Conservation (phyloP, 2,329 filamentous ascomycete genomes). For the Colletotrichum abscissum region DNA sequence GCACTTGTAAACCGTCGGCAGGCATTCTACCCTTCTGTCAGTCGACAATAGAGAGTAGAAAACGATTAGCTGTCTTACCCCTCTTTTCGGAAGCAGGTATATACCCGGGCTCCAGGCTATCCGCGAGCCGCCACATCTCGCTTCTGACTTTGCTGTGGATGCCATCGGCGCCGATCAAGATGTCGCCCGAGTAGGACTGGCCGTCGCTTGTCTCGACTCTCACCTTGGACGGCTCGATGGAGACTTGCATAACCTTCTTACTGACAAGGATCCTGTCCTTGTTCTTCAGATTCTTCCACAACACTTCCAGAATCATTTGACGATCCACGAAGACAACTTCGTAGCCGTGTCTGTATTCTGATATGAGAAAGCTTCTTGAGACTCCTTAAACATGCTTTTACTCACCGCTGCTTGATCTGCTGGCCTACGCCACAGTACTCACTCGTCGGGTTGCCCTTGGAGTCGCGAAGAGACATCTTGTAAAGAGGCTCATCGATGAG, state of each 20-base stretch:
- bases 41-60: neutral
- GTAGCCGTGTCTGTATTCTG: constrained; percentile 41
- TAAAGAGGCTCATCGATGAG: constrained; percentile 10
- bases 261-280: constrained; percentile 38
- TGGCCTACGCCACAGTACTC: neutral
- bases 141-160: constrained; percentile 50
- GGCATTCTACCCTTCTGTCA: neutral
- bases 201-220: constrained; percentile 5
- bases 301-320: constrained; percentile 44
- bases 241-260: neutral
- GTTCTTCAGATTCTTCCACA: constrained; percentile 47
- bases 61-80: constrained; percentile 34
- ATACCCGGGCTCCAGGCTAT: constrained; percentile 39
- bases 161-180: constrained; percentile 49
- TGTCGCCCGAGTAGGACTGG: constrained; percentile 6
- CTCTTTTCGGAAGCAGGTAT: constrained; percentile 37
- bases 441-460: neutral
- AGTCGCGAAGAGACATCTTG: neutral
- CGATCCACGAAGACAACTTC: constrained; percentile 48
- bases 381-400: neutral
- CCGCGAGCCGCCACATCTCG: constrained; percentile 42
- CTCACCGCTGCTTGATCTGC: constrained; percentile 1
- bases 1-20: constrained; percentile 43
- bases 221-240: neutral
- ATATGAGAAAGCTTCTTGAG: neutral